Percentiles rank a stretch among this genome's conserved stretches.
Conservation (phyloP, 164 flowering plant species). For the Aristolochia californica region DNA sequence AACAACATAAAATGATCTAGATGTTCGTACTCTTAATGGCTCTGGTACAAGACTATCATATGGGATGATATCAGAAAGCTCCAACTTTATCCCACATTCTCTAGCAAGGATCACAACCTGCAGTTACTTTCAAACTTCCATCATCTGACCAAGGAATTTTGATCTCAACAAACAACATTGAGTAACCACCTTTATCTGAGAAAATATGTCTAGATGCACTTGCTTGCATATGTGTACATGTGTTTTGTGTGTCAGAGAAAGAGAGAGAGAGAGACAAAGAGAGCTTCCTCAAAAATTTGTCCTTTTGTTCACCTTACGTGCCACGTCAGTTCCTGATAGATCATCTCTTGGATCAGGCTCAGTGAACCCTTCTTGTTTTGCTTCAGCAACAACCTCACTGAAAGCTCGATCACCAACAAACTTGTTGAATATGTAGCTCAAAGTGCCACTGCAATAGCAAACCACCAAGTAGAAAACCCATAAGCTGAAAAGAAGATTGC, state of each 20-base stretch:
- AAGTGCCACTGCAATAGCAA: slow-evolving; percentile 77
- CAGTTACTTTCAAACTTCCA: no score
- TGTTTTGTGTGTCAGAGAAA: no score
- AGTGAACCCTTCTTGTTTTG: slow-evolving; percentile 84
- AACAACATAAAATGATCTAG: no score
- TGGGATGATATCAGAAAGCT: slow-evolving; percentile 77
- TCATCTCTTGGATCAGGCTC: slow-evolving; percentile 99
- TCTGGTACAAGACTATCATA: slow-evolving; percentile 87
- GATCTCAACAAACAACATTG: no score
- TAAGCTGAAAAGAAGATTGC: no score
- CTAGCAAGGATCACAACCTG: slow-evolving; percentile 97
- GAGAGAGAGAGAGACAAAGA: no score
- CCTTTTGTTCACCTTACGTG: slow-evolving; percentile 85
- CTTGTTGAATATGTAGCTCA: slow-evolving; percentile 94
- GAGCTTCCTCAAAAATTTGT: no score
- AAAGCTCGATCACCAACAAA: slow-evolving; percentile 42
- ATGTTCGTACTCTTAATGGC: slow-evolving; percentile 61
- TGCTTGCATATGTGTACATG: no score
- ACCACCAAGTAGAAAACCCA: no score
- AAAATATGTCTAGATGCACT: no score
- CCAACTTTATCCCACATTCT: slow-evolving; percentile 81
- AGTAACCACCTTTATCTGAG: no score
- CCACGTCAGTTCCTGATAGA: slow-evolving; percentile 94
- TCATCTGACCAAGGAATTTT: no score
- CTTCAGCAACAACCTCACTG: slow-evolving; percentile 87